Conservation (phyloP, 2,329 filamentous ascomycete genomes). For the Monilinia aucupariae region DNA sequence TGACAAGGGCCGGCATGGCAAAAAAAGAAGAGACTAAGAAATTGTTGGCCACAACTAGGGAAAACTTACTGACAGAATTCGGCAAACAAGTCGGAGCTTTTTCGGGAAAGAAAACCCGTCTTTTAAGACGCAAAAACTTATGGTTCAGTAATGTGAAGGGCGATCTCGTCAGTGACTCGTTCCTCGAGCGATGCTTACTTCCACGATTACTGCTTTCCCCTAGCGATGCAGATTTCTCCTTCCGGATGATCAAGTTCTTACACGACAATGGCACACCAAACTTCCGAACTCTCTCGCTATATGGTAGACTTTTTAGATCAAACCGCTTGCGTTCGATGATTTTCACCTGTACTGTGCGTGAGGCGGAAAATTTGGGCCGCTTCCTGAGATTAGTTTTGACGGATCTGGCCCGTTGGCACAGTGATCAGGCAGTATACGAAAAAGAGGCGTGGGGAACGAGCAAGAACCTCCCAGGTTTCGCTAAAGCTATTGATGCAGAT, state of each 20-base stretch:
- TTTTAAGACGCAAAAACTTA: slow-evolving; percentile 68
- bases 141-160: slow-evolving; percentile 70
- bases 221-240: slow-evolving; percentile 82
- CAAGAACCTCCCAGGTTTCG: slow-evolving; percentile 70
- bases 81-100: slow-evolving; percentile 64
- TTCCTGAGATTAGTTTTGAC: slow-evolving; percentile 79
- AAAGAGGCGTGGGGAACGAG: slow-evolving; percentile 69
- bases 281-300: slow-evolving; percentile 79
- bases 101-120: slow-evolving; percentile 59
- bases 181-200: slow-evolving; percentile 89
- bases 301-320: slow-evolving; percentile 78
- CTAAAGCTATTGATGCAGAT: slow-evolving; percentile 63
- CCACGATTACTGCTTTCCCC: slow-evolving; percentile 80
- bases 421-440: slow-evolving; percentile 68
- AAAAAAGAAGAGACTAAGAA: slow-evolving; percentile 67
- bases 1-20: slow-evolving; percentile 58
- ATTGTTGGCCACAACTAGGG: slow-evolving; percentile 61
- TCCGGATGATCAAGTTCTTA: slow-evolving; percentile 79
- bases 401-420: slow-evolving; percentile 80
- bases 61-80: slow-evolving; percentile 67
- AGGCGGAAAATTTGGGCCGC: slow-evolving; percentile 87
- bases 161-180: slow-evolving; percentile 63
- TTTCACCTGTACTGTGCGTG: slow-evolving; percentile 82
- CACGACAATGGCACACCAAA: slow-evolving; percentile 79
- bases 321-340: slow-evolving; percentile 77